Percentiles rank a stretch among this genome's conserved stretches.
These are phyloP conservation scores for Coniochaeta sp. DNA, from an alignment of 2,329 filamentous ascomycete species.

Conservation along the genomic window DNA sequence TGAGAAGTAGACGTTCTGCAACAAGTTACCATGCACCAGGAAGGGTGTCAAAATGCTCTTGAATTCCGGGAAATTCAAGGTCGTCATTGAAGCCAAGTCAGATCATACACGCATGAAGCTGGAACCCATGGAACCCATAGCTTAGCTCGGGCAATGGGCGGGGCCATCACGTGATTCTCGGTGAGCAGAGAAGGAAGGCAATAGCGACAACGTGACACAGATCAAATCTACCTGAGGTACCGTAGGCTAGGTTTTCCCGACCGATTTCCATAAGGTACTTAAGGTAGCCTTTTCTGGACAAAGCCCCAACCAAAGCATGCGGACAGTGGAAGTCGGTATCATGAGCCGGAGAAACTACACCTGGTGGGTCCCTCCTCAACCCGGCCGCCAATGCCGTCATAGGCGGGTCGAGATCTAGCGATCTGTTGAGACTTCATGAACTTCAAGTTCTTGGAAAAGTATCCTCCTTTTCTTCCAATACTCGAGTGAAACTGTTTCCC, in stretches of 20 bases:
- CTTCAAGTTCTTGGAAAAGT: neutral
- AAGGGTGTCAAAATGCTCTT: too few species aligned
- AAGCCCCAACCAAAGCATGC: neutral
- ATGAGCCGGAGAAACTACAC: neutral
- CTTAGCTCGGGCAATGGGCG: neutral
- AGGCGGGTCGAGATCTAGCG: neutral
- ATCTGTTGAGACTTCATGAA: neutral
- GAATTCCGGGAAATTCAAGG: too few species aligned
- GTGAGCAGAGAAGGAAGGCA: neutral
- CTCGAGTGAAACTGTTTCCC: too few species aligned
- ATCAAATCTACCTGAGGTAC: too few species aligned
- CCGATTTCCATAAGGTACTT: too few species aligned
- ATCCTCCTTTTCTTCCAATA: neutral
- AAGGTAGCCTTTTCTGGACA: too few species aligned
- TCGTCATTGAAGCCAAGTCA: too few species aligned
- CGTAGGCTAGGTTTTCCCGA: too few species aligned
- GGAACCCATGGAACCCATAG: too few species aligned
- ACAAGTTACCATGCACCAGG: too few species aligned
- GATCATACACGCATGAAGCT: neutral
- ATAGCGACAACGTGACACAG: too few species aligned
- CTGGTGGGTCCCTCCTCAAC: neutral
- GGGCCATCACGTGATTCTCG: neutral
- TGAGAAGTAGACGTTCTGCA: too few species aligned
- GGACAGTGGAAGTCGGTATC: neutral
- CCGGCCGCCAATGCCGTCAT: neutral